Conservation (phyloP, 1,284 basidiomycete species). For the Butyriboletus appendiculatus region DNA sequence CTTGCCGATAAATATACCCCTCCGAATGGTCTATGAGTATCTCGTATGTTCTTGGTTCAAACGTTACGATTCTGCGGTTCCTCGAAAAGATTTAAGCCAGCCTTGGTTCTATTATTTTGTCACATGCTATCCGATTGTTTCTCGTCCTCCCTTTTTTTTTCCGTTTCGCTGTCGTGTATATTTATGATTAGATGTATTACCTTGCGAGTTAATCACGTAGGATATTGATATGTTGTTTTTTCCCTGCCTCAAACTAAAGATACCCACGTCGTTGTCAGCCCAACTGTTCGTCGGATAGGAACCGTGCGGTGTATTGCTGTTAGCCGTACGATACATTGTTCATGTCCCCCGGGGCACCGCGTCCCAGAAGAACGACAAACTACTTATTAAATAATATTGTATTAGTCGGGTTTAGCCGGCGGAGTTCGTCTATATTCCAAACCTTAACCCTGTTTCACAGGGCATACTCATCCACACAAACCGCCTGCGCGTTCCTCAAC, state of each 20-base stretch:
- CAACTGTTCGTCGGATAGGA: neutral
- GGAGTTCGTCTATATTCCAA: slow-evolving; percentile 18
- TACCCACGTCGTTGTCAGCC: slow-evolving; percentile 5
- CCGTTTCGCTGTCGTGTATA: slow-evolving; percentile 13
- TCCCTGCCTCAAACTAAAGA: neutral
- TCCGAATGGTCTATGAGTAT: neutral
- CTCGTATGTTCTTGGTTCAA: neutral
- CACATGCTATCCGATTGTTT: slow-evolving; percentile 19
- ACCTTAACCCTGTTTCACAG: slow-evolving; percentile 31
- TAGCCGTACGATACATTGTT: neutral
- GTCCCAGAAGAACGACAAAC: no score
- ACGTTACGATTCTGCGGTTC: neutral
- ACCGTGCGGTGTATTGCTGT: neutral
- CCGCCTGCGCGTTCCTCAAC: slow-evolving; percentile 1
- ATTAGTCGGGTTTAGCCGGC: slow-evolving; percentile 24
- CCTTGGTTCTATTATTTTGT: slow-evolving; percentile 15
- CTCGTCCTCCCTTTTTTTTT: neutral
- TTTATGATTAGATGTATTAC: slow-evolving; percentile 21
- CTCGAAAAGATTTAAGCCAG: slow-evolving; percentile 3
- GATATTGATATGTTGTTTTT: neutral
- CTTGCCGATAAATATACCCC: neutral
- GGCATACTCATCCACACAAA: slow-evolving; percentile 17
- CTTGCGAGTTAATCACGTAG: slow-evolving; percentile 12
- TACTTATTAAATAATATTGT: no score
- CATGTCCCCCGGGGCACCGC: no score